Evolutionary conservation across 352 stramenopile genomes (phyloP).

Genomic region (Globisporangium camurandrum): DNA sequence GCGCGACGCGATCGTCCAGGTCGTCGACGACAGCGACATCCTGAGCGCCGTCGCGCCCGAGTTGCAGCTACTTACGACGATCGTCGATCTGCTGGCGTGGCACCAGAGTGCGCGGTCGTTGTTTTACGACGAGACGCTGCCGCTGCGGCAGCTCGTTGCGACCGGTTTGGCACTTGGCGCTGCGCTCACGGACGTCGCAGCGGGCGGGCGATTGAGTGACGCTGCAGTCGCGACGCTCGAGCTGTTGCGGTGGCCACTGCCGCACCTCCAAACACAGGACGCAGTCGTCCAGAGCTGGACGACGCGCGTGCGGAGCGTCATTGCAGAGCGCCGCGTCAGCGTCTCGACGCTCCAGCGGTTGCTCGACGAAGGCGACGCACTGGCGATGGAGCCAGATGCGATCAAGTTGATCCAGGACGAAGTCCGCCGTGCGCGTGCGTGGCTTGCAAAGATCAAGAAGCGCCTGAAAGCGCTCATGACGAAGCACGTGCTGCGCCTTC

Average conservation of each 20-base stretch:
- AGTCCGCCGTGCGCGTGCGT: conserved; percentile 70
- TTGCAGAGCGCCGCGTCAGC: conserved; percentile 53
- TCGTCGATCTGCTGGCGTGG: conserved; percentile 70
- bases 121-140: conserved; percentile 72
- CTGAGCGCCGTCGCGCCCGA: conserved; percentile 66
- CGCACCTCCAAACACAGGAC: conserved; percentile 56
- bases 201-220: conserved; percentile 15
- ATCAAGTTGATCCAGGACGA: conserved; percentile 79
- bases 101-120: conserved; percentile 65
- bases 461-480: conserved; percentile 60
- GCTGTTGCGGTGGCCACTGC: conserved; percentile 64
- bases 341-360: conserved; percentile 48
- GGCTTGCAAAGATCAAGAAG: conserved; percentile 83
- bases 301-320: conserved; percentile 39
- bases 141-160: conserved; percentile 49
- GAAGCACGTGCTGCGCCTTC: conserved; percentile 61
- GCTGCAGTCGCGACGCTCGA: conserved; percentile 34
- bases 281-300: conserved; percentile 60
- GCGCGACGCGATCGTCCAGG: conserved; percentile 49
- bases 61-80: conserved; percentile 29
- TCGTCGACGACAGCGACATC: conserved; percentile 50
- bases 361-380: conserved; percentile 41
- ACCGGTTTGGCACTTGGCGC: conserved; percentile 34
- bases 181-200: conserved; percentile 20
- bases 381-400: conserved; percentile 66